Base-by-base conservation (phyloP, 192 early-diverging fungal species). In the Glomus cerebriforme region DNA sequence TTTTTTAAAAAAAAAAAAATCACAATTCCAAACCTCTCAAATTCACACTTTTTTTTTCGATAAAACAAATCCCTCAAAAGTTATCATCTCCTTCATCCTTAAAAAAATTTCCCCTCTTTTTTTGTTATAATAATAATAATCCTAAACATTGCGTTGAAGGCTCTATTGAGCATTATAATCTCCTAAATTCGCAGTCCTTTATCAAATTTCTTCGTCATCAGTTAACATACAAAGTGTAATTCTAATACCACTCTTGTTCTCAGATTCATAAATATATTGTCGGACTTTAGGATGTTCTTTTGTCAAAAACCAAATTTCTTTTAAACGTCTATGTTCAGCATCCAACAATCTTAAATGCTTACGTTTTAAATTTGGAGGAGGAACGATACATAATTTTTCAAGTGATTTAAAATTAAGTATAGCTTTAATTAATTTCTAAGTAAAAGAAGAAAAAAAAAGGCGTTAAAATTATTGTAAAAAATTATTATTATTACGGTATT, bases 271-370 rank as follows among this genome's bases (percentile, higher is more conserved):
- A 63, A 63, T 29, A 27, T 63, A 63, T 29, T 63, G 62, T 13
- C 13, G 10, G 9, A 63, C 26, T 29, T 63, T 63, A 63, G 62
- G 27, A 27, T 63, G n/a, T 27, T 63, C 62, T 26, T 63, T 24
- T 24, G 62, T 63, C 27, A 63, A 13, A 63, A 63, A 63, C 62
- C 62, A 63, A 27, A 63, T 63, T 63, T 63, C 62, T 29, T 63
- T 63, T 29, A 63, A 63, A 2, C 62, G n/a, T 8, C 9, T 24
- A 63, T 63, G 62, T 54, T 54, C 17, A 27, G 62, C 1, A 4
- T 63, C 62, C 13, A 63, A 63, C 4, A 63, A 27, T 15, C 27
- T 63, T 27, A 63, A 27, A 63, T 63, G 62, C 13, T 63, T 63
- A 27, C 62, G 62, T 63, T 63, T 63, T 13, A 63, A 29, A 63